A percentile compares a stretch with the other conserved stretches of the same genome.
phyloP scores from a whole-genome alignment of 768 basidiomycete genomes.

The Cystobasidium tubakii region DNA sequence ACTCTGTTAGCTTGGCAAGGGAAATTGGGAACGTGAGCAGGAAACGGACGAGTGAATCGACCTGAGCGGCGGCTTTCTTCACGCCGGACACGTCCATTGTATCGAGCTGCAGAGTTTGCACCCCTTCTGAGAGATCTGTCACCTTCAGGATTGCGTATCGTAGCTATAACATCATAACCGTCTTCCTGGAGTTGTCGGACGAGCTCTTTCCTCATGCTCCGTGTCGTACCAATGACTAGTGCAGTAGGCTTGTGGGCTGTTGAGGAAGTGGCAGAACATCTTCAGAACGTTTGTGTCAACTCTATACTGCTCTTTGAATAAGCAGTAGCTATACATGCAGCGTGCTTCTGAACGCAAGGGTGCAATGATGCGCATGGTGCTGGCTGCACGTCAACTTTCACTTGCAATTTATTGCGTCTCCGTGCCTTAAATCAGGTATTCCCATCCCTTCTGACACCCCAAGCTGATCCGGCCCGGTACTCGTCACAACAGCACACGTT shows the following conservation, averaged over 20 bases:
- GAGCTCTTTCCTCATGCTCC: neutral
- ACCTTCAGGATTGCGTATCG: slow-evolving; percentile 6
- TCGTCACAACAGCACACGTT: no score
- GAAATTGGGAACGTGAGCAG: neutral
- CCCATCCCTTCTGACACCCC: no score
- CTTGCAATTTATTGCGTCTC: no score
- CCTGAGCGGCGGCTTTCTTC: neutral
- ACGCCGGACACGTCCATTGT: neutral
- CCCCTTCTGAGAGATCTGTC: neutral
- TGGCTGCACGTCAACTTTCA: no score
- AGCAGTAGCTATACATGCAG: no score
- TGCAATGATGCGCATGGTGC: no score
- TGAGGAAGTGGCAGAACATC: neutral
- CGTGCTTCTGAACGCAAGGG: no score
- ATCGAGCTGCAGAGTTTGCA: neutral
- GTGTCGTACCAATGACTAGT: slow-evolving; percentile 1
- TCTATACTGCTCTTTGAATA: no score
- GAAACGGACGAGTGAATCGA: neutral
- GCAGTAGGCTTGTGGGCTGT: neutral
- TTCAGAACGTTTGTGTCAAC: no score
- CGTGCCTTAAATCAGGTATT: no score
- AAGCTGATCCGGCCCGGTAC: no score
- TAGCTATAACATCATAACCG: neutral
- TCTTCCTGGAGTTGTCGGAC: neutral
- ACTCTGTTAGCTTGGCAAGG: no score